Conservation (phyloP, 176 grass and related monocot genomes). For the Panicum miliaceum region DNA sequence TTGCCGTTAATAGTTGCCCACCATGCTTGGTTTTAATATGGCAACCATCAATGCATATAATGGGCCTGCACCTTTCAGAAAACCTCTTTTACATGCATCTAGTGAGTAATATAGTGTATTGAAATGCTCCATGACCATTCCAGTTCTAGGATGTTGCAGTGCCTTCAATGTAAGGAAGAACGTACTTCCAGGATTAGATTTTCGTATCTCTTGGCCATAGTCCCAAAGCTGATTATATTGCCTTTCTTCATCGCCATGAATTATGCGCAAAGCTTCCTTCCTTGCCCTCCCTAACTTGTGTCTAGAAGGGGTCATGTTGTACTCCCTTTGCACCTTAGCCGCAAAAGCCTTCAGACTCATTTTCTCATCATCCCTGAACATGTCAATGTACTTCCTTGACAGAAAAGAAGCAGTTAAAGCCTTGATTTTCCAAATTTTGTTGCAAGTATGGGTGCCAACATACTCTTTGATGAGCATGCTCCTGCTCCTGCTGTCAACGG, state of each 20-base stretch:
- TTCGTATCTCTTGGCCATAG: not conserved
- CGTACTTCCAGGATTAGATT: not conserved
- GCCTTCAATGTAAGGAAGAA: not conserved
- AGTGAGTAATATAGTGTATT: not conserved
- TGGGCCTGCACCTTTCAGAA: not conserved
- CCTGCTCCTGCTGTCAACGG: not conserved
- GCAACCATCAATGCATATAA: not conserved
- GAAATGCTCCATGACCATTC: not conserved
- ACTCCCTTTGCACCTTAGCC: not conserved
- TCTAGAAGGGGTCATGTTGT: not conserved
- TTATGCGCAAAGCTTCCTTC: not conserved
- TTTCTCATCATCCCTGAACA: not conserved
- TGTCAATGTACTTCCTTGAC: not conserved
- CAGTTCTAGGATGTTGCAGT: not conserved
- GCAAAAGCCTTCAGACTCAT: not conserved
- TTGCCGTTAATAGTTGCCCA: not conserved
- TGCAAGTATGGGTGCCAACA: not conserved
- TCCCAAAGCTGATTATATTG: not conserved
- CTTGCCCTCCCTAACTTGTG: not conserved
- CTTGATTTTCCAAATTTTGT: not conserved
- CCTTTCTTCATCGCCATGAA: not conserved
- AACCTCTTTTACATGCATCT: not conserved
- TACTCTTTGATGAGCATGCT: not conserved
- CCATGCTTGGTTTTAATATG: not conserved
- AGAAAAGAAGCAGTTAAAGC: not conserved